Evolutionary conservation across 192 early-diverging fungal species (phyloP).

Genomic region (Coemansia aciculifera): DNA sequence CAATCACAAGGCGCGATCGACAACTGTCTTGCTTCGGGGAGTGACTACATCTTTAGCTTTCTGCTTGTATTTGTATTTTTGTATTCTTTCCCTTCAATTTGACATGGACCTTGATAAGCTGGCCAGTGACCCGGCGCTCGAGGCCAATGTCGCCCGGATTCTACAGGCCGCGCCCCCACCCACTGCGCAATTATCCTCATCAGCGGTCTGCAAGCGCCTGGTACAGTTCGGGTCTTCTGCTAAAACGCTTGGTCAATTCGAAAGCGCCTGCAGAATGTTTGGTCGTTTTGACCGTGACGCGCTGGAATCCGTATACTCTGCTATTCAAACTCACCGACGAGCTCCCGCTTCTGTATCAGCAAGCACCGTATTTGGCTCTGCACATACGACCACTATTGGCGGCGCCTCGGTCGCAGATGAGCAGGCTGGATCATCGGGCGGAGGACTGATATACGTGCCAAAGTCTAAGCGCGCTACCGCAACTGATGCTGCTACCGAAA

Average conservation of each 20-base stretch:
- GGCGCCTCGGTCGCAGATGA: not conserved
- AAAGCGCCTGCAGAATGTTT: constrained; percentile 49
- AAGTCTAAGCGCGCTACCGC: constrained; percentile 9
- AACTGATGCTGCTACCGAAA: not conserved
- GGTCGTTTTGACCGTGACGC: constrained; percentile 38
- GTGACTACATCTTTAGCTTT: not conserved
- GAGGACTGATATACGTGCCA: constrained; percentile 50
- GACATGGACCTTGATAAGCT: constrained; percentile 33
- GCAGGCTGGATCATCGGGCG: not conserved
- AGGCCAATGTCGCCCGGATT: constrained; percentile 21
- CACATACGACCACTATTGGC: not conserved
- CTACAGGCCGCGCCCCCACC: constrained; percentile 17
- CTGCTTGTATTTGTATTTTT: constrained; percentile 8
- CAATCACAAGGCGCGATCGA: constrained; percentile 2
- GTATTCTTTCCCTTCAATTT: not conserved
- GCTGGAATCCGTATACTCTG: constrained; percentile 24
- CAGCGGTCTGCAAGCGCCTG: constrained; percentile 35
- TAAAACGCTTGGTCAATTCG: constrained; percentile 24
- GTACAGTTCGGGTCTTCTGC: constrained; percentile 35
- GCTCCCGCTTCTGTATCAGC: not conserved
- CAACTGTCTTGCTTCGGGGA: not conserved
- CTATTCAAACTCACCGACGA: constrained; percentile 17
- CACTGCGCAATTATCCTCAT: constrained; percentile 20
- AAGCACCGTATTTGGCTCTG: constrained; percentile 20
- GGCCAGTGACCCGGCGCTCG: constrained; percentile 23